Conservation (phyloP, 2,329 filamentous ascomycete genomes). For the Tolypocladium tropicale region DNA sequence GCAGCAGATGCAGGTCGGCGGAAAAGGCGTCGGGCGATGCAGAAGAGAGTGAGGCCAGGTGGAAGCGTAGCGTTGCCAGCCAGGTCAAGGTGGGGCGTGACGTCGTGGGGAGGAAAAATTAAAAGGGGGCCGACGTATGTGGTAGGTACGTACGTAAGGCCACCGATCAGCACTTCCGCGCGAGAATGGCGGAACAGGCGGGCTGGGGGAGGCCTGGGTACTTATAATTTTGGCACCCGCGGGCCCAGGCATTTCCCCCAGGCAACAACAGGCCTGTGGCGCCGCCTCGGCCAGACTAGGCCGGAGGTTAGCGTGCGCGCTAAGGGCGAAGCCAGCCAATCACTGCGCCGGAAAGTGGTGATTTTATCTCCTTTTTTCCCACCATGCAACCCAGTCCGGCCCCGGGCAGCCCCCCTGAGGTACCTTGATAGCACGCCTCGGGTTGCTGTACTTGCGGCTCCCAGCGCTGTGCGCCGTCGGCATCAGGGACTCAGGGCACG, state of each 20-base stretch:
- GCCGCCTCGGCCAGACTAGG: slow-evolving; percentile 28
- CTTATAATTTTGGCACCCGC: slow-evolving; percentile 44
- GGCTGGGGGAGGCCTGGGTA: slow-evolving; percentile 42
- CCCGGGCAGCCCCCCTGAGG: slow-evolving; percentile 26
- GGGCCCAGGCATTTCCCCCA: slow-evolving; percentile 27
- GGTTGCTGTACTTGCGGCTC: slow-evolving; percentile 10
- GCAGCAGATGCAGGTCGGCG: slow-evolving; percentile 6
- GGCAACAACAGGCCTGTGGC: slow-evolving; percentile 35
- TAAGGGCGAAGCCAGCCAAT: slow-evolving; percentile 27
- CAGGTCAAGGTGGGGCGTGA: slow-evolving; percentile 20
- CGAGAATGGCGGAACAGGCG: slow-evolving; percentile 36
- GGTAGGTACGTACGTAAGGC: slow-evolving; percentile 42
- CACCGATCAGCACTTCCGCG: slow-evolving; percentile 46
- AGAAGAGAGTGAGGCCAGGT: slow-evolving; percentile 9
- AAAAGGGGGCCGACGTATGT: slow-evolving; percentile 33
- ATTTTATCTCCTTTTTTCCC: slow-evolving; percentile 30
- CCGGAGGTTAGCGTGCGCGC: slow-evolving; percentile 24
- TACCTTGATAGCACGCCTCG: slow-evolving; percentile 21
- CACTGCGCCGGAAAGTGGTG: slow-evolving; percentile 14
- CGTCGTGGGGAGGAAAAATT: slow-evolving; percentile 22
- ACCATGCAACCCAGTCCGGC: slow-evolving; percentile 20
- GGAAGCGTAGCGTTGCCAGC: slow-evolving; percentile 11
- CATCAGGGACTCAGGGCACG: slow-evolving; percentile 2
- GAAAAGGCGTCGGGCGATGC: slow-evolving; percentile 10
- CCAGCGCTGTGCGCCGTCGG: slow-evolving; percentile 1